phyloP scores from a whole-genome alignment of 208 protist species.

The Trypanosomatidae sp. region DNA sequence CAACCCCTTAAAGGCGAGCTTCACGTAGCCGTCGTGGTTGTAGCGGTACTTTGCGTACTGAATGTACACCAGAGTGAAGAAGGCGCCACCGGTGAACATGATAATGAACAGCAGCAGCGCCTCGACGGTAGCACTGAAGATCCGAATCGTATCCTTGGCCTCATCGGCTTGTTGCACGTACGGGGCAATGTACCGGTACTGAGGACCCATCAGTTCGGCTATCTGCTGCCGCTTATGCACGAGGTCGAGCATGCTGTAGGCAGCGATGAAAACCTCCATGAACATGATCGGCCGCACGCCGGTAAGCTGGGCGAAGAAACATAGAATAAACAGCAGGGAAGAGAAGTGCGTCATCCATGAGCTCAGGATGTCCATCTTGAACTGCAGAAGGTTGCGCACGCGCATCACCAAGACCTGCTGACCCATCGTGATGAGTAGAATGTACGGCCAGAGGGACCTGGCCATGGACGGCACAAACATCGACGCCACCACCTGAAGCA shows the following conservation, averaged over 20 bases:
- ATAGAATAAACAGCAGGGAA: constrained; percentile 53
- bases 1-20: constrained; percentile 62
- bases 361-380: constrained; percentile 37
- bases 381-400: constrained; percentile 35
- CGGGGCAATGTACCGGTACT: constrained; percentile 31
- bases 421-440: constrained; percentile 40
- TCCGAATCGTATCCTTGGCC: constrained; percentile 29
- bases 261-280: constrained; percentile 36
- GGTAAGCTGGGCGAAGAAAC: constrained; percentile 44
- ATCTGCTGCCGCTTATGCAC: constrained; percentile 34
- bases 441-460: constrained; percentile 31
- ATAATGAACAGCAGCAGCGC: constrained; percentile 66
- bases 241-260: constrained; percentile 54
- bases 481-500: constrained; percentile 16
- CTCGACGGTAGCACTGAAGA: constrained; percentile 63
- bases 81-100: constrained; percentile 62
- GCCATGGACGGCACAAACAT: constrained; percentile 29
- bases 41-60: constrained; percentile 82
- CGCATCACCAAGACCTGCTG: constrained; percentile 55
- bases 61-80: constrained; percentile 78
- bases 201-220: constrained; percentile 24
- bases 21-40: constrained; percentile 60
- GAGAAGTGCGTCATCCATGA: constrained; percentile 56
- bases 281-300: constrained; percentile 43
- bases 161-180: constrained; percentile 41